Evolutionary conservation across 129 eudicot species (phyloP), one percentile per base, ranked within the genome.

Genomic region (Apium graveolens): DNA sequence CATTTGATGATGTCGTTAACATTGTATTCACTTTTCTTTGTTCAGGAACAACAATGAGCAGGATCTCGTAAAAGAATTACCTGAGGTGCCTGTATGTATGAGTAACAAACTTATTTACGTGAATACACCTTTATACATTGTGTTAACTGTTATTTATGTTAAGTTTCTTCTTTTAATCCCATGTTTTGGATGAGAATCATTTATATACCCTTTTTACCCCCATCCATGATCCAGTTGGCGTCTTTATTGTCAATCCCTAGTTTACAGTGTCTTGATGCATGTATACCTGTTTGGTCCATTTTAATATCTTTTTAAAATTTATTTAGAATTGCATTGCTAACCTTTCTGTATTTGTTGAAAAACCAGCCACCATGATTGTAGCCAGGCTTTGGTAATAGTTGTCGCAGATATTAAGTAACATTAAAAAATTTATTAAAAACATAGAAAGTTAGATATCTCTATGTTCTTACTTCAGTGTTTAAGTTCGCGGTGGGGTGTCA

Each of bases 31-130:
- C 39, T 65, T n/a, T 72, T 26, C 29, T 53, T 68, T 86, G 75
- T 78, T 55, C 81, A 88, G 89, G 86, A 78, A 48, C 75, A 46
- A 34, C 48, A 76, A 81, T 63, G 63, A 70, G 16, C 73, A 70
- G 42, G 78, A 45, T 55, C 68, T n/a, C 29, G 70, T 42, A 20
- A n/a, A 48, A 8, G 86, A 75, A 37, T 78, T 38, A 78, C 31
- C 57, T 38, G 84, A 78, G 75, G 78, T 49, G 77, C 72, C 42
- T 77, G 32, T 12, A 80, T n/a, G 9, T 57, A 57, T 0, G 14
- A 60, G 32, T 60, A n/a, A 60, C 32, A 60, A 60, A 26, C 29
- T 21, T 55, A 26, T n/a, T n/a, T 60, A 10, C 4, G 5, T 45
- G 72, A 80, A 74, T 57, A 76, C 17, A 21, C 75, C 63, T 53